Evolutionary conservation across 345 rosid genomes (phyloP).

Genomic region (Syzygium aqueum): DNA sequence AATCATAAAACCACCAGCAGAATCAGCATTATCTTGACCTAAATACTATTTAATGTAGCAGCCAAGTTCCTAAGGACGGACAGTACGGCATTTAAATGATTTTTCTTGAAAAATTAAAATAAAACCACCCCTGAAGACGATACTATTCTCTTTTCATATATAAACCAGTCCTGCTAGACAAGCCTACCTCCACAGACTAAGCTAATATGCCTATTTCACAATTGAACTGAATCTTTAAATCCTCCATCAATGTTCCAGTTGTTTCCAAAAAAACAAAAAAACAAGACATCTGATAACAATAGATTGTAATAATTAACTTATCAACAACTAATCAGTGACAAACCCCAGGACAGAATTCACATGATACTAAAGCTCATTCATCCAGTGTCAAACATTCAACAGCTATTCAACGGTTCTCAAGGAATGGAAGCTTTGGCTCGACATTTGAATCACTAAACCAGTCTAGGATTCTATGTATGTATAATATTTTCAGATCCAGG

Average conservation of each 20-base stretch:
- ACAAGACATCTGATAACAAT: background rate
- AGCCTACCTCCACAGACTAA: background rate
- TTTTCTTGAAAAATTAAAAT: background rate
- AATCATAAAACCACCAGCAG: background rate
- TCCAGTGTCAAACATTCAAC: background rate
- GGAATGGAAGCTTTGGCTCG: background rate
- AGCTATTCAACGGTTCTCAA: background rate
- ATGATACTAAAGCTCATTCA: background rate
- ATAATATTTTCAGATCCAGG: background rate
- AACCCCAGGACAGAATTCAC: background rate
- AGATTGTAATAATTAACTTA: background rate
- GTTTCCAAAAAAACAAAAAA: background rate
- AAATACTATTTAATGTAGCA: background rate
- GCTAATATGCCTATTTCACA: background rate
- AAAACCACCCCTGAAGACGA: background rate
- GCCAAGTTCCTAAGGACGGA: background rate
- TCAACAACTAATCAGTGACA: background rate
- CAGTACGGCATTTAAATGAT: background rate
- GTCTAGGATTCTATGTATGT: background rate
- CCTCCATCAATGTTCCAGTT: background rate
- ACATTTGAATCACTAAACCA: background rate
- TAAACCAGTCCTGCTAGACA: background rate
- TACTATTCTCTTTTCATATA: background rate
- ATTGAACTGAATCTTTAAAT: background rate
- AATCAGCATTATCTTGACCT: background rate